Conservation (phyloP, 2,329 filamentous ascomycete genomes). For the Mycosphaerelloides madeirae region DNA sequence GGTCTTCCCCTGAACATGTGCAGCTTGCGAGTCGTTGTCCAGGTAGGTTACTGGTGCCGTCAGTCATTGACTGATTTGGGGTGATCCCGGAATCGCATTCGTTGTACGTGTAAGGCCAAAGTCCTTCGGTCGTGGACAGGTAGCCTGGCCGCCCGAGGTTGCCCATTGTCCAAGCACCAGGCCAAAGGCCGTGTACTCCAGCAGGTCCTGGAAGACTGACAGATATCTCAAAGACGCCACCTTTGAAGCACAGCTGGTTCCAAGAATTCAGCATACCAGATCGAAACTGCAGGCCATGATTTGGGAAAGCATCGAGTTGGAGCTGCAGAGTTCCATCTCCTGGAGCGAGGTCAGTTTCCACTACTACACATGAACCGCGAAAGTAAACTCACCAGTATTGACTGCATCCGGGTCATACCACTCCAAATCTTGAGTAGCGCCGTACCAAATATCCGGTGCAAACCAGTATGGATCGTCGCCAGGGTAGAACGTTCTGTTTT, state of each 20-base stretch:
- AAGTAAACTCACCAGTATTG: conserved; percentile 37
- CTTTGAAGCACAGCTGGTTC: conserved; percentile 53
- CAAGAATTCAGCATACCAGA: conserved; percentile 52
- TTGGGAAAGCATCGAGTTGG: conserved; percentile 60
- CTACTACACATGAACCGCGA: not conserved
- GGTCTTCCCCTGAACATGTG: conserved; percentile 43
- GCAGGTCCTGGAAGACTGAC: conserved; percentile 50
- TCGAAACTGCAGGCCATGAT: conserved; percentile 52
- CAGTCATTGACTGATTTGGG: conserved; percentile 44
- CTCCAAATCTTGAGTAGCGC: conserved; percentile 63
- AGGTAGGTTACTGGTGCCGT: conserved; percentile 41
- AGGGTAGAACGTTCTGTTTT: conserved; percentile 65
- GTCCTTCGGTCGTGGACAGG: conserved; percentile 48
- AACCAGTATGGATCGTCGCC: conserved; percentile 66
- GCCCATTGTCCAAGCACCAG: conserved; percentile 52
- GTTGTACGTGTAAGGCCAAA: conserved; percentile 53
- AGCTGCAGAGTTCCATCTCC: conserved; percentile 46
- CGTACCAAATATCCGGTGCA: conserved; percentile 67
- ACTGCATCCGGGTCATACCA: conserved; percentile 49
- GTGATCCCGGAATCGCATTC: conserved; percentile 48
- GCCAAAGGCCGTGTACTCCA: conserved; percentile 49
- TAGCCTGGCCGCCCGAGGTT: conserved; percentile 52
- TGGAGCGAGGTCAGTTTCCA: conserved; percentile 7
- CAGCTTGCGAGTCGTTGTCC: conserved; percentile 45
- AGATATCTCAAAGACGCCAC: conserved; percentile 50